Conservation (phyloP, 345 rosid genomes). For the Populus davidiana region DNA sequence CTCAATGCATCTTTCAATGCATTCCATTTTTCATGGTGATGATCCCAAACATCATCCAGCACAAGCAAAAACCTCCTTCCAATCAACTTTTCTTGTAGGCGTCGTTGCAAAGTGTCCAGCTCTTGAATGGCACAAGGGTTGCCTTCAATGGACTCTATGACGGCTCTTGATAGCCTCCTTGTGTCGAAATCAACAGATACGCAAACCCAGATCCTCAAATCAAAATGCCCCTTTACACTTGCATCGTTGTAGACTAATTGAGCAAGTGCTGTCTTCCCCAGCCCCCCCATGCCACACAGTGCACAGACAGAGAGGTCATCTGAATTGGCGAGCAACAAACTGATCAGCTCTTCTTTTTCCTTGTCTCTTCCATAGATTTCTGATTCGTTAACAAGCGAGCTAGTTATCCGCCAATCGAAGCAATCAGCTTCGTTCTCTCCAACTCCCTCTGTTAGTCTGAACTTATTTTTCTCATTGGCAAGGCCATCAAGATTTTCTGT, state of each 20-base stretch:
- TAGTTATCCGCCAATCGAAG: slow-evolving; percentile 1
- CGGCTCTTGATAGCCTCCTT: neutral
- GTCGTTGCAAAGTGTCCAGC: slow-evolving; percentile 6
- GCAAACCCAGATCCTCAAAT: neutral
- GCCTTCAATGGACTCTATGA: neutral
- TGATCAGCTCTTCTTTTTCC: neutral
- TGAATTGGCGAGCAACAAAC: neutral
- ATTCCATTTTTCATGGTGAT: neutral
- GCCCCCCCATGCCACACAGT: slow-evolving; percentile 2
- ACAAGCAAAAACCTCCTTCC: slow-evolving; percentile 9
- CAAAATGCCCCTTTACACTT: neutral
- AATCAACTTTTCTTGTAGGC: neutral
- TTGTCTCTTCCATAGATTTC: neutral
- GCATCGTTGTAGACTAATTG: slow-evolving; percentile 5
- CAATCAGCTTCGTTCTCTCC: neutral
- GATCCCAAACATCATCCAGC: slow-evolving; percentile 10
- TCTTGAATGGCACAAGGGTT: neutral
- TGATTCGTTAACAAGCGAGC: neutral
- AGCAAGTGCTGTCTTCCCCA: neutral
- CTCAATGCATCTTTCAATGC: neutral
- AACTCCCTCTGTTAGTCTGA: neutral
- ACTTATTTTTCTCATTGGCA: neutral
- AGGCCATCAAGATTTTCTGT: neutral
- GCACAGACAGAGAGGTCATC: neutral
- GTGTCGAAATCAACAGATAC: slow-evolving; percentile 15